These are phyloP conservation scores for Malus hybrid DNA, from an alignment of 331 rosid genomes.

Conservation along the genomic window DNA sequence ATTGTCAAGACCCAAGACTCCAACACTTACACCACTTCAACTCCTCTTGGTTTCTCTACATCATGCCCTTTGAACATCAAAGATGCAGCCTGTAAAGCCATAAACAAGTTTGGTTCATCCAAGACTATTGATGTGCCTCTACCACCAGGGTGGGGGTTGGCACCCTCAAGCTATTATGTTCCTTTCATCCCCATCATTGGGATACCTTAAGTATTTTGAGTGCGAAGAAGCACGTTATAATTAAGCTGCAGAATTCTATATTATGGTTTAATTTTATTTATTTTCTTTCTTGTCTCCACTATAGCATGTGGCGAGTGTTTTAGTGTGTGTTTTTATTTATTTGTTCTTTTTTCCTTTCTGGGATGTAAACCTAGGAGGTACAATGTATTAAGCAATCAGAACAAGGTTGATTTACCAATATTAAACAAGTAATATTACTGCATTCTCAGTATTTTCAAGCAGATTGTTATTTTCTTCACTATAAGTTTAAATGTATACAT, in stretches of 20 bases:
- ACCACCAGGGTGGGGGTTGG: constrained; percentile 79
- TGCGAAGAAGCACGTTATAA: neutral
- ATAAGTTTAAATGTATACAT: neutral
- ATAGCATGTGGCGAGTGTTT: neutral
- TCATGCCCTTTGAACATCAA: constrained; percentile 41
- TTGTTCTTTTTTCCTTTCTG: neutral
- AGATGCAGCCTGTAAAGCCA: constrained; percentile 24
- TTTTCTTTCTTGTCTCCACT: neutral
- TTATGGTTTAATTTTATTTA: neutral
- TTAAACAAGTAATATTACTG: neutral
- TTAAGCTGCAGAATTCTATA: neutral
- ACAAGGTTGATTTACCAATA: neutral
- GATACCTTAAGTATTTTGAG: constrained; percentile 43
- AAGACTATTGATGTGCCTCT: constrained; percentile 59
- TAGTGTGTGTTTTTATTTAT: neutral
- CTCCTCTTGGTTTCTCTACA: constrained; percentile 47
- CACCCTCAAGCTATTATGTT: constrained; percentile 62
- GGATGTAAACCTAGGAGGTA: neutral
- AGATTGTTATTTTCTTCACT: neutral
- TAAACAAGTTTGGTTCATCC: constrained; percentile 35
- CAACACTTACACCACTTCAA: constrained; percentile 39
- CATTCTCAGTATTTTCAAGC: neutral
- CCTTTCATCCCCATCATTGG: constrained; percentile 90
- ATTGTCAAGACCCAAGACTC: constrained; percentile 30
- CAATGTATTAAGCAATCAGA: neutral